Conservation (phyloP, 805 yeast species). For the Starmerella apicola region DNA sequence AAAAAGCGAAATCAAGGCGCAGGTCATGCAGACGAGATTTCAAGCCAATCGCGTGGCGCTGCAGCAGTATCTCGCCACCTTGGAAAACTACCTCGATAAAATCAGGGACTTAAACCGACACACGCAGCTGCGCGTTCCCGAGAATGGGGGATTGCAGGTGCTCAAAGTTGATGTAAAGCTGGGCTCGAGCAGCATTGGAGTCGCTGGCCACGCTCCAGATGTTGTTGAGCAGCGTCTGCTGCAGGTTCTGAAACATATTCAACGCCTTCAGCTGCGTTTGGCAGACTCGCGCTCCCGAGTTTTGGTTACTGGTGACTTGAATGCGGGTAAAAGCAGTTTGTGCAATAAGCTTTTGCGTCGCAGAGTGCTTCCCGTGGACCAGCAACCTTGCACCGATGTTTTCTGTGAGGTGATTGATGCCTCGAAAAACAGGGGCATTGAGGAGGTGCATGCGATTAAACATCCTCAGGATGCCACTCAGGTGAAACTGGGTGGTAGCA, state of each 20-base stretch:
- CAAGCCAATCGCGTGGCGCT: conserved; percentile 58
- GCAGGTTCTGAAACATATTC: conserved; percentile 54
- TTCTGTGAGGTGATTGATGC: conserved; percentile 91
- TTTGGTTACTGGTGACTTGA: conserved; percentile 90
- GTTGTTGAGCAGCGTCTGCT: conserved; percentile 56
- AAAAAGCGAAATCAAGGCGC: conserved; percentile 35
- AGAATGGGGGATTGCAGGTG: conserved; percentile 36
- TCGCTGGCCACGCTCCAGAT: conserved; percentile 47
- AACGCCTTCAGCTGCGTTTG: conserved; percentile 64
- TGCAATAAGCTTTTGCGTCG: conserved; percentile 80
- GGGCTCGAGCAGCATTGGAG: conserved; percentile 41
- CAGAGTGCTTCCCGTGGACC: conserved; percentile 81
- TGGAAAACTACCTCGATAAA: conserved; percentile 21
- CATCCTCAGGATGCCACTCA: conserved; percentile 9
- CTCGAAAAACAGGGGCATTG: conserved; percentile 55
- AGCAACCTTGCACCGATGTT: conserved; percentile 93
- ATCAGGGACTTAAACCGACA: conserved; percentile 19
- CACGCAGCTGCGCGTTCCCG: conserved; percentile 3
- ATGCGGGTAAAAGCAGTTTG: conserved; percentile 91
- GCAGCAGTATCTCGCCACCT: conserved; percentile 34
- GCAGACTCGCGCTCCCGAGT: conserved; percentile 90
- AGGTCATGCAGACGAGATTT: conserved; percentile 62
- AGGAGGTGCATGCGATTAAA: conserved; percentile 84
- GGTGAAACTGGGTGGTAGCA: not conserved
- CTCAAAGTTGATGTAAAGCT: conserved; percentile 51